A percentile compares a stretch with the other conserved stretches of the same genome.
These are phyloP conservation scores for Ceriops zippeliana DNA, from an alignment of 345 rosid species.

Conservation along the genomic window DNA sequence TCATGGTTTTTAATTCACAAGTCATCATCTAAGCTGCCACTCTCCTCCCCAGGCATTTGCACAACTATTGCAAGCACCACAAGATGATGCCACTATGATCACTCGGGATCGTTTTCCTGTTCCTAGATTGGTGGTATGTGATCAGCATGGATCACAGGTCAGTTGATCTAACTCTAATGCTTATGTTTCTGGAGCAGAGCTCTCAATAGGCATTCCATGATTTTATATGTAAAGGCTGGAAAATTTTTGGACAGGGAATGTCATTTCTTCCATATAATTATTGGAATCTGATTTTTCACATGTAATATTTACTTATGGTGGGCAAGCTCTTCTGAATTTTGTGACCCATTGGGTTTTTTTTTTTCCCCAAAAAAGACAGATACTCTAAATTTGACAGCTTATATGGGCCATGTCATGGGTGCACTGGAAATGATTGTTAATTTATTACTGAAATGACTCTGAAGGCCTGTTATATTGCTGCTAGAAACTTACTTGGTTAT, in stretches of 20 bases:
- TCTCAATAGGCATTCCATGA: no score
- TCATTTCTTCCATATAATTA: no score
- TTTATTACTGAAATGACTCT: not conserved
- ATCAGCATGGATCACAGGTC: slow-evolving; percentile 99
- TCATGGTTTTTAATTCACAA: not conserved
- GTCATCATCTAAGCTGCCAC: not conserved
- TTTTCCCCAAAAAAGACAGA: no score
- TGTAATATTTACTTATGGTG: no score
- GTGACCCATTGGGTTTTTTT: no score
- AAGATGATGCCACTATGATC: slow-evolving; percentile 66
- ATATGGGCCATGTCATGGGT: not conserved
- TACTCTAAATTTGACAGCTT: not conserved
- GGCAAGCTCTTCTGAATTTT: no score
- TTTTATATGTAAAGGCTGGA: no score
- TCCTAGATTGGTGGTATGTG: slow-evolving; percentile 96
- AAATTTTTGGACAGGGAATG: no score
- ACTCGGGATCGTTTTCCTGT: slow-evolving; percentile 87
- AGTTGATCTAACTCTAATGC: slow-evolving; percentile 11
- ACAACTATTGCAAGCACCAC: slow-evolving; percentile 80
- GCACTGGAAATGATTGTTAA: slow-evolving; percentile 2
- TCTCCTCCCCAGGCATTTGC: slow-evolving; percentile 67
- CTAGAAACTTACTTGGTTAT: not conserved
- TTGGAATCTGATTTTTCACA: no score
- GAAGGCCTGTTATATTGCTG: no score
- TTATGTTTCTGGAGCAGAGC: not conserved